phyloP scores from a whole-genome alignment of 495 filamentous ascomycete species.

The Penicillium salamii region DNA sequence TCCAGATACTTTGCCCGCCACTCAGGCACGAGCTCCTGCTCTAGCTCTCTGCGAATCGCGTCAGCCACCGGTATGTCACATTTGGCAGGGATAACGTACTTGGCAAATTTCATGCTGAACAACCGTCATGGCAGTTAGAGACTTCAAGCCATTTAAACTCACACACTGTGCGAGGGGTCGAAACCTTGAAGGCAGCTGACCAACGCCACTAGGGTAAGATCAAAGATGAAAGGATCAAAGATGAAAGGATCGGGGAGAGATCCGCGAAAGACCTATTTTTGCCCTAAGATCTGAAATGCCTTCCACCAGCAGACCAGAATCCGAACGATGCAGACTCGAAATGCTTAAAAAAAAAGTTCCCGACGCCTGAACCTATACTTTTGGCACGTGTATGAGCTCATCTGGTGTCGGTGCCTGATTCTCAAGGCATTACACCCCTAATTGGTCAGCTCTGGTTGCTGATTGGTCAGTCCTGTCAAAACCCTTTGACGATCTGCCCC shows the following conservation, averaged over 20 bases:
- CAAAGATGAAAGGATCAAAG: too few species aligned
- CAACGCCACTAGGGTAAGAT: conserved; percentile 3
- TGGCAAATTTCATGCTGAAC: conserved; percentile 61
- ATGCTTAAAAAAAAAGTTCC: conserved; percentile 2
- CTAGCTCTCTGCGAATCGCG: conserved; percentile 61
- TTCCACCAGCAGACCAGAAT: too few species aligned
- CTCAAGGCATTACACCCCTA: neutral
- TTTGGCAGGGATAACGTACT: conserved; percentile 38
- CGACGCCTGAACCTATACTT: conserved; percentile 4
- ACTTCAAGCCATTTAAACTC: conserved; percentile 1
- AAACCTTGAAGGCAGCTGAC: neutral
- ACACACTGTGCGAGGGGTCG: conserved; percentile 4
- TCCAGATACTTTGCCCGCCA: conserved; percentile 91
- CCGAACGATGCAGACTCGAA: neutral
- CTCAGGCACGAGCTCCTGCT: conserved; percentile 85
- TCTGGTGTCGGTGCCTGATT: neutral
- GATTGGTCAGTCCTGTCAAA: neutral
- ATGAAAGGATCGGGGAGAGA: too few species aligned
- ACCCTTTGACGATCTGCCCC: neutral
- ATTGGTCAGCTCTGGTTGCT: neutral
- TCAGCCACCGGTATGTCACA: conserved; percentile 21
- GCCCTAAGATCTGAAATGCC: too few species aligned
- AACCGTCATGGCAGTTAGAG: conserved; percentile 22
- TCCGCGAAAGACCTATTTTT: too few species aligned
- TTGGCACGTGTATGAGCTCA: conserved; percentile 12